A percentile compares a stretch with the other conserved stretches of the same genome.
phyloP scores from a whole-genome alignment of 306 rosid species.

The Corylus avellana region DNA sequence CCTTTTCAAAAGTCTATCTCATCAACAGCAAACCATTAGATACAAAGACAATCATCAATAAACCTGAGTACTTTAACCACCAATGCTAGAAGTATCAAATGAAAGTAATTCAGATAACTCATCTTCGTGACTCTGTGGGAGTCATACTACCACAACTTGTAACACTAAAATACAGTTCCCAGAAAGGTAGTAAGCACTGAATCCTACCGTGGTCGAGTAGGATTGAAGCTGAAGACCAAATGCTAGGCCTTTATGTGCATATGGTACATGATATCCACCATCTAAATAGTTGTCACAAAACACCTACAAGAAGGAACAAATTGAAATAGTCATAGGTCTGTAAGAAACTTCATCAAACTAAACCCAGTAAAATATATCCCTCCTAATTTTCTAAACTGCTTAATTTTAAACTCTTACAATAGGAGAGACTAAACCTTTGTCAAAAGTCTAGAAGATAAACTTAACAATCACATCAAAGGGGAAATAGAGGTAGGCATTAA shows the following conservation, averaged over 20 bases:
- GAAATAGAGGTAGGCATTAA: not conserved
- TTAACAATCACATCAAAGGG: slow-evolving; percentile 7
- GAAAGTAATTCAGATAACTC: not conserved
- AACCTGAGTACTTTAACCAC: slow-evolving; percentile 23
- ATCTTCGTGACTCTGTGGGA: slow-evolving; percentile 9
- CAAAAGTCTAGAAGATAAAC: not conserved
- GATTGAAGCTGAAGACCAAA: slow-evolving; percentile 77
- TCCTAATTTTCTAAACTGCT: not conserved
- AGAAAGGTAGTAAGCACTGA: slow-evolving; percentile 27
- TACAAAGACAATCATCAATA: slow-evolving; percentile 7
- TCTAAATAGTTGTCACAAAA: slow-evolving; percentile 96
- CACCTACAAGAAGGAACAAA: slow-evolving; percentile 49
- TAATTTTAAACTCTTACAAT: slow-evolving; percentile 5
- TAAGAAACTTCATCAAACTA: not conserved
- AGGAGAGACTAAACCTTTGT: not conserved
- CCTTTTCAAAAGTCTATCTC: slow-evolving; percentile 66
- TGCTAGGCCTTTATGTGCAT: slow-evolving; percentile 87
- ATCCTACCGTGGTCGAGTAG: slow-evolving; percentile 67
- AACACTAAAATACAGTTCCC: slow-evolving; percentile 5
- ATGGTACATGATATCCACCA: slow-evolving; percentile 95
- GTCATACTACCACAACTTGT: slow-evolving; percentile 16
- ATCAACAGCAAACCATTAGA: slow-evolving; percentile 29
- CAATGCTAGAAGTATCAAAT: not conserved
- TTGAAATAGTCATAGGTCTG: not conserved
- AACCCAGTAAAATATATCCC: not conserved